Evolutionary conservation across 805 yeast genomes (phyloP).

Genomic region (Cyberlindnera subsufficiens): DNA sequence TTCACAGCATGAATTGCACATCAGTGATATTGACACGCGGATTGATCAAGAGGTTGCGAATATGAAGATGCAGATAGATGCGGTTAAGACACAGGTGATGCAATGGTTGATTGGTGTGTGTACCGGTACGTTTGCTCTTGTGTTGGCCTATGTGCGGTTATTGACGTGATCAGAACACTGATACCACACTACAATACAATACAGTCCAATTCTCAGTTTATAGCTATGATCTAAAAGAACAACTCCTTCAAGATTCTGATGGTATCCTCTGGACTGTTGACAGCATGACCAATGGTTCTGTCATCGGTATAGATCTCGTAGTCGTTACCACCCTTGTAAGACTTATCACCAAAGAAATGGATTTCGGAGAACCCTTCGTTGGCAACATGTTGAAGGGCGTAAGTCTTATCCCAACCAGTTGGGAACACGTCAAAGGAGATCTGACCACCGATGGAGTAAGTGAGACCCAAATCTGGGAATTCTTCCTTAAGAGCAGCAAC

Average conservation of each 20-base stretch:
- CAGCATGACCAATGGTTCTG: constrained; percentile 96
- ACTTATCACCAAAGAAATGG: constrained; percentile 98
- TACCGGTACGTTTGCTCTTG: constrained; percentile 94
- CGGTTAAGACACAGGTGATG: constrained; percentile 93
- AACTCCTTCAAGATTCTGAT: constrained; percentile 76
- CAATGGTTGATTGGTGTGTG: constrained; percentile 99
- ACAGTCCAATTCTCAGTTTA: not conserved
- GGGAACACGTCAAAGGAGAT: constrained; percentile 99
- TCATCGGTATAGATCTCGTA: constrained; percentile 89
- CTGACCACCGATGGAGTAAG: constrained; percentile 99
- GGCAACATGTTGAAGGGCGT: constrained; percentile 89
- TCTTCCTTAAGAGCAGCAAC: constrained; percentile 78
- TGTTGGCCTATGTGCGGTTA: constrained; percentile 85
- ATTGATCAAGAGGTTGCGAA: constrained; percentile 94
- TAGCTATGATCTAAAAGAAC: constrained; percentile 33
- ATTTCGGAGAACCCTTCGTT: constrained; percentile 79
- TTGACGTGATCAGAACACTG: constrained; percentile 37
- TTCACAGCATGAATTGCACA: constrained; percentile 86
- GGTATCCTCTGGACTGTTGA: constrained; percentile 85
- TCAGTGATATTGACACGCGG: constrained; percentile 90
- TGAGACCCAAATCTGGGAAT: constrained; percentile 79
- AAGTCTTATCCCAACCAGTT: constrained; percentile 99
- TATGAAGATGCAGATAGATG: constrained; percentile 91
- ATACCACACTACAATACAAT: not conserved
- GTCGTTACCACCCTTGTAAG: constrained; percentile 97